Base-by-base conservation (phyloP, 495 filamentous ascomycete species). In the Tuber brumale region DNA sequence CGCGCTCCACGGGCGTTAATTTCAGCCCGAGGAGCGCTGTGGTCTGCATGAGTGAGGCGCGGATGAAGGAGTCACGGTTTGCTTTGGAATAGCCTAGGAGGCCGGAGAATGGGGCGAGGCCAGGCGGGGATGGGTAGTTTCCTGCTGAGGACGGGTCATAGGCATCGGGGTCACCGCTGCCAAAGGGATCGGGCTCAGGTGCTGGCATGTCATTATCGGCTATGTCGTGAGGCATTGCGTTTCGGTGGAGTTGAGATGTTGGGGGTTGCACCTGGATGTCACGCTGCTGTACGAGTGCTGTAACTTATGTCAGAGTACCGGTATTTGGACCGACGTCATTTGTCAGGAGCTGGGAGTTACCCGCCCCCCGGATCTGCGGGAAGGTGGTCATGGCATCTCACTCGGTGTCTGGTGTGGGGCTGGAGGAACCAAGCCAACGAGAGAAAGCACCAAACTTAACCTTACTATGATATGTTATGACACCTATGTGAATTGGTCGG, bases 31-130 rank as follows among this genome's bases (percentile, higher is more conserved):
- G 76, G 73, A 80, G 77, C 3, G 48, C 61, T 0, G 70, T 5
- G 5, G 78, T 80, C n/a, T 72, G 72, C n/a, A 21, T 43, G 46
- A 44, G 7, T 69, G 78, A 77, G 9, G n/a, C 5, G 5, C 7
- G 23, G 21, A 75, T 41, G 61, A 75, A 79, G 73, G 70, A 74
- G 44, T 61, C 27, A 10, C 73, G 78, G 77, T 73, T 71, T 14
- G 48, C 2, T 18, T 76, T 45, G n/a, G 76, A 73, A 70, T 80
- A 79, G 46, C 78, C 73, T 10, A 80, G 39, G 51, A 79, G 45
- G 35, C 3, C 35, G n/a, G 78, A 80, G 45, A 80, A 18, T 0
- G 77, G 77, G 21, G 77, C 78, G 73, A 80, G 78, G 37, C 72
- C 21, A 18, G 61, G 35, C 19, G 61, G 74, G 9, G 45, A 12